A percentile compares a stretch with the other conserved stretches of the same genome.
Conservation (phyloP, 768 basidiomycete genomes). For the Tricholoma bakamatsutake region DNA sequence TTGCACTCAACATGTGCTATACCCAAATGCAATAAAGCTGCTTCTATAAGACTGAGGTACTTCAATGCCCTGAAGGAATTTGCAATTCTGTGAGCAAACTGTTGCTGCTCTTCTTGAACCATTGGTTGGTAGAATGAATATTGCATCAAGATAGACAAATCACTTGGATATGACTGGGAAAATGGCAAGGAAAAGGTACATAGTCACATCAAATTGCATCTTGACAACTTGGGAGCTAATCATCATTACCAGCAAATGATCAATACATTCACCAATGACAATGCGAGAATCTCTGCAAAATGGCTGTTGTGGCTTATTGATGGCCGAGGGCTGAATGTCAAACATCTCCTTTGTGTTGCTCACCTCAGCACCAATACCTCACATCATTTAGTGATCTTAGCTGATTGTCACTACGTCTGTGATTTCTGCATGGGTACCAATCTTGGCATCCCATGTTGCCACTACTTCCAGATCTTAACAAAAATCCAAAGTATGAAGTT, state of each 20-base stretch:
- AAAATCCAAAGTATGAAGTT: slow-evolving; percentile 14
- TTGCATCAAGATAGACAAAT: slow-evolving; percentile 1
- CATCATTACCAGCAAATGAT: slow-evolving; percentile 3
- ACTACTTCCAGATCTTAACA: slow-evolving; percentile 16
- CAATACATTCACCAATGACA: slow-evolving; percentile 21
- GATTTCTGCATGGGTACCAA: slow-evolving; percentile 24
- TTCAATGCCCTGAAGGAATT: slow-evolving; percentile 18
- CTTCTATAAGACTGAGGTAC: slow-evolving; percentile 18
- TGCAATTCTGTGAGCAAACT: slow-evolving; percentile 19
- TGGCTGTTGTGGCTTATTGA: slow-evolving; percentile 18
- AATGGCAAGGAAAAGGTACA: slow-evolving; percentile 12
- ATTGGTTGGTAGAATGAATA: neutral
- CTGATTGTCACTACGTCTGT: slow-evolving; percentile 17
- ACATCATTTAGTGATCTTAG: slow-evolving; percentile 20
- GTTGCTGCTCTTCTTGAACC: neutral
- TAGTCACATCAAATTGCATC: neutral
- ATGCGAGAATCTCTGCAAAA: slow-evolving; percentile 15
- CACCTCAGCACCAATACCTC: slow-evolving; percentile 8
- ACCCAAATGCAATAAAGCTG: slow-evolving; percentile 24
- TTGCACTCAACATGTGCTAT: slow-evolving; percentile 21
- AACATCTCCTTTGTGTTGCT: slow-evolving; percentile 15
- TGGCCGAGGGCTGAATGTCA: slow-evolving; percentile 9
- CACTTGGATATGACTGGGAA: slow-evolving; percentile 15
- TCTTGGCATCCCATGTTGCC: slow-evolving; percentile 21
- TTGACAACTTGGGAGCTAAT: neutral